Evolutionary conservation across 2,329 filamentous ascomycete species (phyloP).

Genomic region (Colletotrichum higginsianum): DNA sequence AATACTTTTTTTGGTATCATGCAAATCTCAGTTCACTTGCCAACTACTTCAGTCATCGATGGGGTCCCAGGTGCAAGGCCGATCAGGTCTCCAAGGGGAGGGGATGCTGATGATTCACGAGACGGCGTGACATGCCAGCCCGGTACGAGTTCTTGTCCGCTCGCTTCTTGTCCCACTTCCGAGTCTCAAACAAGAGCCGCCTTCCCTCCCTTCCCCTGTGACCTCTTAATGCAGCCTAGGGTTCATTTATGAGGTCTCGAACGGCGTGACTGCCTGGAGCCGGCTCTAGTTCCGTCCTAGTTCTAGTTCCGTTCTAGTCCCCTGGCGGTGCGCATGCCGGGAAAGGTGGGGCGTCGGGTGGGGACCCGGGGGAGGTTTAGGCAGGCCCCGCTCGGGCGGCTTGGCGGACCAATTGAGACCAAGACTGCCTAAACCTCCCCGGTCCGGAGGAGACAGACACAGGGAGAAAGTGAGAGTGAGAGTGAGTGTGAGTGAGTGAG

Average conservation of each 20-base stretch:
- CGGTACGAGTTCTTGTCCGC: too few species aligned
- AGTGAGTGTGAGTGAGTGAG: neutral
- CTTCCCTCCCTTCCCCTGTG: neutral
- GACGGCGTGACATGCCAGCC: neutral
- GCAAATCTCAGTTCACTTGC: too few species aligned
- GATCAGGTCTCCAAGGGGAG: too few species aligned
- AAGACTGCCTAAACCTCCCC: neutral
- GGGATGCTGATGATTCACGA: neutral
- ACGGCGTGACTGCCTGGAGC: neutral
- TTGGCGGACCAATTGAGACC: neutral
- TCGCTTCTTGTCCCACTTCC: neutral
- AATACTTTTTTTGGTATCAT: too few species aligned
- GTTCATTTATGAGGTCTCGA: neutral
- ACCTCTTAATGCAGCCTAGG: neutral
- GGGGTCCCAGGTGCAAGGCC: too few species aligned
- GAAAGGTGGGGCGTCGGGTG: neutral
- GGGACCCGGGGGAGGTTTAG: conserved; percentile 15
- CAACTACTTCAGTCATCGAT: too few species aligned
- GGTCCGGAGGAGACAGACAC: too few species aligned
- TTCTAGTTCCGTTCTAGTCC: neutral
- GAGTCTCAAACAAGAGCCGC: neutral
- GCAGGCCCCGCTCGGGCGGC: neutral
- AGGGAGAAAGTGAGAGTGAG: too few species aligned
- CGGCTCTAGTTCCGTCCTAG: neutral
- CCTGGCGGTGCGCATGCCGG: neutral